Base-by-base conservation (phyloP, 352 stramenopile species). In the Globisporangium nagaii region DNA sequence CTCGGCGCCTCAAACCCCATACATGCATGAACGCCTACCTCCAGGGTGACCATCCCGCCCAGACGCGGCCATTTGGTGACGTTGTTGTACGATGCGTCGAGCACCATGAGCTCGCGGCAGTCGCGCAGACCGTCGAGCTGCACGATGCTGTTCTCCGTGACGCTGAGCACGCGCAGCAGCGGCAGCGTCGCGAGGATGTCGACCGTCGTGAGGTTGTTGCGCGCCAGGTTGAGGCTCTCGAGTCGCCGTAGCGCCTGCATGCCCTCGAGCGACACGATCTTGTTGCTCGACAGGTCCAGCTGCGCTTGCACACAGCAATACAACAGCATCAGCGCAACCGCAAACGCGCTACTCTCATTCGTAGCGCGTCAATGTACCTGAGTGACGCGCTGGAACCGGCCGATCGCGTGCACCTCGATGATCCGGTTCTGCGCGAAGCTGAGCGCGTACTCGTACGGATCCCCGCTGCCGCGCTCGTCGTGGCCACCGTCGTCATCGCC, bases 261-360 rank as follows among this genome's bases (percentile, higher is more conserved):
- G 10, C 79, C 79, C 22, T 81, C 68, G 0, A 89, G 56, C 17
- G 46, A 66, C 55, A 71, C 56, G 24, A 89, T 52, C 45, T 81
- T 69, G 42, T 87, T 89, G 4, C 65, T 62, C 22, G 75, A 89
- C 2, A 89, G 50, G 58, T 87, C 75, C 43, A 89, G 46, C 75
- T 88, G 28, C 15, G n/a, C 6, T 31, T n/a, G 19, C 8, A 43
- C 1, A 2, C 42, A 25, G 6, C 24, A 46, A 47, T 19, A 44
- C 11, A 15, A 46, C 2, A 43, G 0, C 28, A 35, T 8, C 11
- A 17, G 3, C 11, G 42, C n/a, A 11, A n/a, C n/a, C n/a, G n/a
- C n/a, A n/a, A n/a, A n/a, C n/a, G n/a, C n/a, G n/a, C n/a, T n/a
- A n/a, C n/a, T n/a, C n/a, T n/a, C n/a, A n/a, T n/a, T n/a, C n/a